Evolutionary conservation across 805 yeast species (phyloP).

Genomic region (Kuraishia piskuri): DNA sequence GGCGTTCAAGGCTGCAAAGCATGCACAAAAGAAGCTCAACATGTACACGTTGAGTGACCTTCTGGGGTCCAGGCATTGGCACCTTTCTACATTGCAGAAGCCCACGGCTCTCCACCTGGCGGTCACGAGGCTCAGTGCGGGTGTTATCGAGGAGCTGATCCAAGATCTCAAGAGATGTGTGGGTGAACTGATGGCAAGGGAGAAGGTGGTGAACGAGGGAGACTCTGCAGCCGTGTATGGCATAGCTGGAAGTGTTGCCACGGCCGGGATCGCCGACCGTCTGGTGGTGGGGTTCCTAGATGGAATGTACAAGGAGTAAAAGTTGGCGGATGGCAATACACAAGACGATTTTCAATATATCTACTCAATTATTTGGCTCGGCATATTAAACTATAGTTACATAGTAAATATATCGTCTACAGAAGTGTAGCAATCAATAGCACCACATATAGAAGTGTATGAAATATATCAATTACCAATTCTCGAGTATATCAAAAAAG

Average conservation of each 20-base stretch:
- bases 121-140: constrained; percentile 61
- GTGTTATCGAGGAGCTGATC: constrained; percentile 52
- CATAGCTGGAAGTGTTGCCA: constrained; percentile 85
- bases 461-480: too few relatives aligned
- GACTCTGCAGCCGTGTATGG: constrained; percentile 91
- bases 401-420: too few relatives aligned
- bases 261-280: constrained; percentile 76
- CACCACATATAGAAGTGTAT: too few relatives aligned
- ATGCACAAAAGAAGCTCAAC: constrained; percentile 32
- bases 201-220: constrained; percentile 26
- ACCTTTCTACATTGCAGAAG: constrained; percentile 73
- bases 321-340: not conserved
- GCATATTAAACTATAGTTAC: too few relatives aligned
- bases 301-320: constrained; percentile 52
- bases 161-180: constrained; percentile 39
- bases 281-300: constrained; percentile 78
- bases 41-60: constrained; percentile 75
- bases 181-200: constrained; percentile 26
- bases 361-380: too few relatives aligned
- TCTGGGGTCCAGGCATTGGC: constrained; percentile 73
- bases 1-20: constrained; percentile 49
- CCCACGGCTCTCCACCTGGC: constrained; percentile 94
- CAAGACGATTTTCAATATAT: too few relatives aligned
- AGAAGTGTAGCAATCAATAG: too few relatives aligned
- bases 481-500: too few relatives aligned